Evolutionary conservation across 1,284 basidiomycete genomes (phyloP).

Genomic region (Hypsizygus ulmarius): DNA sequence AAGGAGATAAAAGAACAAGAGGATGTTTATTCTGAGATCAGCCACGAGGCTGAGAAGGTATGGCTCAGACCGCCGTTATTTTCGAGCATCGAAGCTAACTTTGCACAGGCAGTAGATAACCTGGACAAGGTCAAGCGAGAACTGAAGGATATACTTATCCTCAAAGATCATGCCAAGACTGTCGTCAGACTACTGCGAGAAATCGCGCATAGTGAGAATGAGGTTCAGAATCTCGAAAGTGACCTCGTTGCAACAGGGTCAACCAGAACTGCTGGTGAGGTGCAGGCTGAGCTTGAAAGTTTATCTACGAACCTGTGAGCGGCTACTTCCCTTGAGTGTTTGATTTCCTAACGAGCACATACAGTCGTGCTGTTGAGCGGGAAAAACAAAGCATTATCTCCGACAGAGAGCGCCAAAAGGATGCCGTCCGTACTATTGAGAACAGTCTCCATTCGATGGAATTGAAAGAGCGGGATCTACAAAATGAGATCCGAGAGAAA

Average conservation of each 20-base stretch:
- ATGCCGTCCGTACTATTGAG: slow-evolving; percentile 53
- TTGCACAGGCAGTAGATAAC: slow-evolving; percentile 44
- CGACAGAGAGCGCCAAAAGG: slow-evolving; percentile 69
- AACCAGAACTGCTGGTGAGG: slow-evolving; percentile 79
- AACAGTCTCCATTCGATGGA: slow-evolving; percentile 61
- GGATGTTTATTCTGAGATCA: slow-evolving; percentile 47
- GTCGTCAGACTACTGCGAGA: slow-evolving; percentile 68
- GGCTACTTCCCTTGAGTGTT: slow-evolving; percentile 12
- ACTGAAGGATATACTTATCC: slow-evolving; percentile 57
- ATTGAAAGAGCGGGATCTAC: slow-evolving; percentile 60
- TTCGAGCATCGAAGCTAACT: slow-evolving; percentile 8
- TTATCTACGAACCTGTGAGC: slow-evolving; percentile 67
- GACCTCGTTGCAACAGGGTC: slow-evolving; percentile 73
- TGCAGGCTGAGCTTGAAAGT: slow-evolving; percentile 72
- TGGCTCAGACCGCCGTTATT: slow-evolving; percentile 9
- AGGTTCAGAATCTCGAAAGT: slow-evolving; percentile 66
- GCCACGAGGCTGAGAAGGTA: slow-evolving; percentile 58
- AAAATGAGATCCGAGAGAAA: slow-evolving; percentile 63
- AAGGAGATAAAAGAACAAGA: slow-evolving; percentile 61
- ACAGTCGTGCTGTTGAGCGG: slow-evolving; percentile 68
- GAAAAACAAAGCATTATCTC: slow-evolving; percentile 58
- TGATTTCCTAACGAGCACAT: neutral
- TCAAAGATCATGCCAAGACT: slow-evolving; percentile 66
- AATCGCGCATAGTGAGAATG: slow-evolving; percentile 59
- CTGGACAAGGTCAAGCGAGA: slow-evolving; percentile 49